phyloP scores from a whole-genome alignment of 208 protist species.

The Trypanosoma scelopori region DNA sequence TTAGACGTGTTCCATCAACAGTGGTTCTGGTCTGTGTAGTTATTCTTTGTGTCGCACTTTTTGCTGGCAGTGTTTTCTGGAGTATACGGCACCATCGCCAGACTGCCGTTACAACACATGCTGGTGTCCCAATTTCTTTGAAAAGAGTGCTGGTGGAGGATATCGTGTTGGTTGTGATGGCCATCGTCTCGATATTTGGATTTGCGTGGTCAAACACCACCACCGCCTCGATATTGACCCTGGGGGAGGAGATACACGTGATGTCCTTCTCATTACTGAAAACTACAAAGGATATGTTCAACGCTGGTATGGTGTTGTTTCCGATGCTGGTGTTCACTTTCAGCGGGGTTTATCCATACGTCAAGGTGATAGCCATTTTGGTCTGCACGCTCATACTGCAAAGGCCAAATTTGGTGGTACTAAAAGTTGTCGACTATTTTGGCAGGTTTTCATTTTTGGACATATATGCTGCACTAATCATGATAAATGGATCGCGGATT shows the following conservation, averaged over 20 bases:
- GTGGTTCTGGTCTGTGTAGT: not conserved
- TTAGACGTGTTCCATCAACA: slow-evolving; percentile 2
- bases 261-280: slow-evolving; percentile 85
- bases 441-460: slow-evolving; percentile 93
- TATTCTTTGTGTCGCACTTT: not conserved
- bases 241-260: slow-evolving; percentile 45
- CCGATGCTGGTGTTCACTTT: slow-evolving; percentile 89
- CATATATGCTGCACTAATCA: slow-evolving; percentile 63
- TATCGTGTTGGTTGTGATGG: slow-evolving; percentile 27
- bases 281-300: slow-evolving; percentile 86
- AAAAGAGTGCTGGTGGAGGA: slow-evolving; percentile 53
- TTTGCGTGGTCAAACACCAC: slow-evolving; percentile 33
- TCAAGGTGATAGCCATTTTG: slow-evolving; percentile 41
- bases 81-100: slow-evolving; percentile 1
- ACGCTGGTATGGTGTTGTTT: slow-evolving; percentile 74
- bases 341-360: slow-evolving; percentile 94
- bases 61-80: slow-evolving; percentile 1
- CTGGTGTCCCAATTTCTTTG: slow-evolving; percentile 16
- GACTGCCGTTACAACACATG: not conserved
- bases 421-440: slow-evolving; percentile 66
- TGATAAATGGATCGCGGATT: slow-evolving; percentile 60
- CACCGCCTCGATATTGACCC: slow-evolving; percentile 2
- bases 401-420: slow-evolving; percentile 28
- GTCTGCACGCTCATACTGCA: slow-evolving; percentile 39
- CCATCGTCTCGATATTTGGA: slow-evolving; percentile 26